Evolutionary conservation across 352 stramenopile species (phyloP), one percentile per base, ranked within the genome.

Genomic region (Globisporangium acanthophoron): DNA sequence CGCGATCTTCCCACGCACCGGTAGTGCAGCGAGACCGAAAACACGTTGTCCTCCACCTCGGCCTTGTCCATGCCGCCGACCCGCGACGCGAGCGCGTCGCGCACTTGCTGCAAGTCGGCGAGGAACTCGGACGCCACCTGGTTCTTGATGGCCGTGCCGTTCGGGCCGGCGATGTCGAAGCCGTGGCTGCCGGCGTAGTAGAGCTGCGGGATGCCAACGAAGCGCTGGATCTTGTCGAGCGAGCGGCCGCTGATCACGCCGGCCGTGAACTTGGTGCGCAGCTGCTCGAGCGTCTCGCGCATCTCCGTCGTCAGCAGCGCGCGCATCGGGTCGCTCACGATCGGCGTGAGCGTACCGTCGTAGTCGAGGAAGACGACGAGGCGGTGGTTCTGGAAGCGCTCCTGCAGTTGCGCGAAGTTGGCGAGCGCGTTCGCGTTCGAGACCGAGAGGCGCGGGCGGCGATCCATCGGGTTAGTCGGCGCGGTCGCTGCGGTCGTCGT

Each of bases 121-220:
- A 94, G 61, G 46, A 90, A 92, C 41, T 90, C 77, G n/a, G 73
- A 70, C 2, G 84, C 84, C 18, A 94, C 81, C 65, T 90, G 79
- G 71, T 93, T 93, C 65, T 92, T 91, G 49, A 94, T 92, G 16
- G 67, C 54, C 21, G 80, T 93, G 35, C 74, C 81, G 47, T 90
- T 73, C 8, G 83, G 87, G 3, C 85, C 87, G 40, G 81, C 69
- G 58, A 97, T 96, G 62, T 97, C 88, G 57, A 96, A 97, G 13
- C 88, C 88, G 55, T 97, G 88, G 51, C 85, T 96, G 46, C 88
- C 88, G 3, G 88, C 88, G 54, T 96, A 97, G 58, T 96, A 95
- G 41, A 97, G 62, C 54, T 93, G 77, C 20, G 83, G 85, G 54
- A 96, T 92, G 61, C 71, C 69, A 27, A 96, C 87, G 55, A 96